These are phyloP conservation scores for Fraxinus cuspidata DNA, from an alignment of 257 asterid species.

Conservation along the genomic window DNA sequence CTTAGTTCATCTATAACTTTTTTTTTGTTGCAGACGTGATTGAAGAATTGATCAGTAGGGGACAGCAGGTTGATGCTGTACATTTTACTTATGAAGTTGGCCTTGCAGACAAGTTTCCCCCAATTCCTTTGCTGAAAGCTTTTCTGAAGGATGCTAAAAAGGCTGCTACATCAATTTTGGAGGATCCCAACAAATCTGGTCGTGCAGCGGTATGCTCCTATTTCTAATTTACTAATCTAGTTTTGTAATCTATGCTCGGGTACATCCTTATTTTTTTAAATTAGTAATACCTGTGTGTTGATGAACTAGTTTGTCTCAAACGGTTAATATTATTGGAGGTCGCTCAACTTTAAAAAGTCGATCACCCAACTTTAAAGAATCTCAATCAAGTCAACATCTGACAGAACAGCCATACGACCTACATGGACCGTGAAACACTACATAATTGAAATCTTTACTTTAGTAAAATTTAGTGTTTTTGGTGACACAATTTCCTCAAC, in stretches of 20 bases:
- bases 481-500: background rate
- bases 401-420: background rate
- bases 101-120: slow-evolving; percentile 75
- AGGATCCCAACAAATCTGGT: slow-evolving; percentile 83
- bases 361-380: background rate
- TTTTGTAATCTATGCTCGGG: background rate
- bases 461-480: background rate
- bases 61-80: slow-evolving; percentile 99
- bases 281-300: background rate
- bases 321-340: background rate
- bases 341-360: background rate
- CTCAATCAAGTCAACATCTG: background rate
- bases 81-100: slow-evolving; percentile 97
- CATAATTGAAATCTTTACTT: background rate
- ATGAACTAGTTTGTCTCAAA: background rate
- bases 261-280: background rate
- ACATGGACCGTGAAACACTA: background rate
- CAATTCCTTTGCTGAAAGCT: slow-evolving; percentile 89
- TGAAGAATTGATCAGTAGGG: slow-evolving; percentile 86
- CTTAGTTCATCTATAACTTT: slow-evolving; percentile 34
- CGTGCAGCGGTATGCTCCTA: slow-evolving; percentile 75
- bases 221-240: background rate
- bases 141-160: slow-evolving; percentile 91
- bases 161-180: slow-evolving; percentile 69
- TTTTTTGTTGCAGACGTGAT: slow-evolving; percentile 69